Evolutionary conservation across 805 yeast genomes (phyloP).

Genomic region (Cyberlindnera maclurae): DNA sequence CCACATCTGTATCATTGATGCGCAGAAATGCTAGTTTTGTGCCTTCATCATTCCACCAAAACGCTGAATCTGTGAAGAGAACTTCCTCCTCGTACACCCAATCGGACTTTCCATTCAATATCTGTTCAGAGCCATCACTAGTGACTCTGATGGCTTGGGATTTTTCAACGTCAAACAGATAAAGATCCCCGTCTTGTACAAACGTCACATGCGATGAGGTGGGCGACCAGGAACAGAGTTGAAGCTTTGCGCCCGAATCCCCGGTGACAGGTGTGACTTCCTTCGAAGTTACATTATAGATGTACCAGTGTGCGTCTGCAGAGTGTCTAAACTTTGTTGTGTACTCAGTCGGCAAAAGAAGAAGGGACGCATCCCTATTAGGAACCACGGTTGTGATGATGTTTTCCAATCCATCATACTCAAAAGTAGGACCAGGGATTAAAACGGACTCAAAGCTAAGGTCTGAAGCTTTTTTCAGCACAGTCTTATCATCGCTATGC

Average conservation of each 20-base stretch:
- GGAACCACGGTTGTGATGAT: constrained; percentile 35
- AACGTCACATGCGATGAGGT: constrained; percentile 47
- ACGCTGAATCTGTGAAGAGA: constrained; percentile 44
- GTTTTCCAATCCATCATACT: constrained; percentile 33
- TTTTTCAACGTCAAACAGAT: constrained; percentile 32
- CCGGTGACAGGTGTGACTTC: constrained; percentile 27
- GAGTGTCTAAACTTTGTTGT: constrained; percentile 65
- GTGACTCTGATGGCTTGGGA: constrained; percentile 19
- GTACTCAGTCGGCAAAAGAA: constrained; percentile 47
- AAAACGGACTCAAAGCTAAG: constrained; percentile 12
- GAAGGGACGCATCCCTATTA: constrained; percentile 39
- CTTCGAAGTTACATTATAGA: constrained; percentile 40
- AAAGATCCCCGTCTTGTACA: constrained; percentile 50
- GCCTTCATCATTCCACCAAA: constrained; percentile 74
- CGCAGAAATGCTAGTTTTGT: constrained; percentile 45
- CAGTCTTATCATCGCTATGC: constrained; percentile 13
- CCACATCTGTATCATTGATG: constrained; percentile 55
- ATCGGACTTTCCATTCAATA: constrained; percentile 67
- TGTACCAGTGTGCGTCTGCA: constrained; percentile 51
- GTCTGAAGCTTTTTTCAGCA: constrained; percentile 29
- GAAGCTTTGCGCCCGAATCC: constrained; percentile 14
- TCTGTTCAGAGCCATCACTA: constrained; percentile 42
- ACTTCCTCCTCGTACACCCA: constrained; percentile 88
- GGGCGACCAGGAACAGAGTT: constrained; percentile 58
- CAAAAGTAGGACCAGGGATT: constrained; percentile 30